Evolutionary conservation across 768 basidiomycete genomes (phyloP).

Genomic region (Leccinellum luteum): DNA sequence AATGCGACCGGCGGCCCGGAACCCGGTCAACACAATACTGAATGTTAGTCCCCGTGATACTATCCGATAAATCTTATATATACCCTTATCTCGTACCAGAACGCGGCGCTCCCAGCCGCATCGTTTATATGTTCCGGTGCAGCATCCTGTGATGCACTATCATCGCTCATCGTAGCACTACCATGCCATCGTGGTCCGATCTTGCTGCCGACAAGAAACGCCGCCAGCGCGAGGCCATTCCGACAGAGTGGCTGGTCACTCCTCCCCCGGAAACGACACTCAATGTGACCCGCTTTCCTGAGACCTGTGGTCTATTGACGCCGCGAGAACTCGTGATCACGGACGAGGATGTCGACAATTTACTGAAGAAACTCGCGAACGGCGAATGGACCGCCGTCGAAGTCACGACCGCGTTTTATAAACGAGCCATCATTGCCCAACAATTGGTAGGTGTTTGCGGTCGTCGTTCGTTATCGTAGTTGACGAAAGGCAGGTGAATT

Average conservation of each 20-base stretch:
- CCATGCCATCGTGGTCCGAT: constrained; percentile 44
- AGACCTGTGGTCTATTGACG: constrained; percentile 40
- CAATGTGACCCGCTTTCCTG: constrained; percentile 55
- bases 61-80: not conserved
- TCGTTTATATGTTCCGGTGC: constrained; percentile 5
- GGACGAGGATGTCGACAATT: constrained; percentile 42
- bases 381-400: constrained; percentile 61
- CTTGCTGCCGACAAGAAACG: constrained; percentile 53
- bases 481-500: constrained; percentile 57
- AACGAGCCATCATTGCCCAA: constrained; percentile 68
- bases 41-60: constrained; percentile 4
- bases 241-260: constrained; percentile 59
- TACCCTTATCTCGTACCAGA: constrained; percentile 6
- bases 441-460: constrained; percentile 51
- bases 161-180: not conserved
- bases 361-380: constrained; percentile 53
- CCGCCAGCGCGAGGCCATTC: constrained; percentile 54
- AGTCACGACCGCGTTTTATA: constrained; percentile 74
- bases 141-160: not conserved
- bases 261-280: constrained; percentile 44
- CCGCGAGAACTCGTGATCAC: constrained; percentile 61
- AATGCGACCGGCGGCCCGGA: not conserved
- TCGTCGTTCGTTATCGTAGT: not conserved
- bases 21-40: not conserved
- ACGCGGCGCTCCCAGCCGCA: constrained; percentile 1